Evolutionary conservation across 2,329 filamentous ascomycete genomes (phyloP).

Genomic region (Paecilomyces fulvus): DNA sequence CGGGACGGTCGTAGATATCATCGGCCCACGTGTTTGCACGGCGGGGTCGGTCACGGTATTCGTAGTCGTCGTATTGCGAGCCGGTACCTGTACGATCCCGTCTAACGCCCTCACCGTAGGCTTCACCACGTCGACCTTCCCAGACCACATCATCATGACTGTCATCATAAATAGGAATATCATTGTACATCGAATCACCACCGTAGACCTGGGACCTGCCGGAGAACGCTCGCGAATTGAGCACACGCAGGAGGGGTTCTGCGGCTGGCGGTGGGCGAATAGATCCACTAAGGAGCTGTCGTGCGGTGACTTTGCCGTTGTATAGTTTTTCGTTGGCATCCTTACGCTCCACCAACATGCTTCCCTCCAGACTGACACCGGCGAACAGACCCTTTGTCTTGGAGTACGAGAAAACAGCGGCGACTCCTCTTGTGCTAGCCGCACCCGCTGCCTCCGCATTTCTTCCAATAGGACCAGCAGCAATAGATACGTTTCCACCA

Average conservation of each 20-base stretch:
- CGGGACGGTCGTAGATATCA: constrained; percentile 39
- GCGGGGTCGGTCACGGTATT: constrained; percentile 45
- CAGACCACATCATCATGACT: constrained; percentile 74
- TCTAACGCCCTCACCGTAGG: constrained; percentile 58
- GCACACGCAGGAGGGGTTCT: constrained; percentile 71
- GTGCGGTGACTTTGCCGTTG: constrained; percentile 69
- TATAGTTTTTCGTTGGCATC: constrained; percentile 98
- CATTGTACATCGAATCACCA: constrained; percentile 78
- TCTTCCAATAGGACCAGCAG: constrained; percentile 83
- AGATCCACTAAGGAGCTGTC: constrained; percentile 69
- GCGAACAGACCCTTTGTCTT: constrained; percentile 98
- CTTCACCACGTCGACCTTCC: constrained; percentile 65
- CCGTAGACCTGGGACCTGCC: constrained; percentile 46
- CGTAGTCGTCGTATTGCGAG: constrained; percentile 39
- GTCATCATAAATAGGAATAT: constrained; percentile 81
- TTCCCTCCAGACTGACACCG: constrained; percentile 88
- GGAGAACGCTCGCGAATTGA: constrained; percentile 78
- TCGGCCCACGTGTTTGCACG: constrained; percentile 43
- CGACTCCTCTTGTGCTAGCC: constrained; percentile 79
- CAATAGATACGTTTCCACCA: constrained; percentile 92
- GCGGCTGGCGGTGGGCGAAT: constrained; percentile 73
- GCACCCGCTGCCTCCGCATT: constrained; percentile 95
- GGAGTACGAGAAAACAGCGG: constrained; percentile 91
- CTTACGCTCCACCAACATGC: constrained; percentile 83
- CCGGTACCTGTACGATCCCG: constrained; percentile 44